These are phyloP conservation scores for Tetrahymena borealis DNA, from an alignment of 73 alveolate genomes.

Conservation along the genomic window DNA sequence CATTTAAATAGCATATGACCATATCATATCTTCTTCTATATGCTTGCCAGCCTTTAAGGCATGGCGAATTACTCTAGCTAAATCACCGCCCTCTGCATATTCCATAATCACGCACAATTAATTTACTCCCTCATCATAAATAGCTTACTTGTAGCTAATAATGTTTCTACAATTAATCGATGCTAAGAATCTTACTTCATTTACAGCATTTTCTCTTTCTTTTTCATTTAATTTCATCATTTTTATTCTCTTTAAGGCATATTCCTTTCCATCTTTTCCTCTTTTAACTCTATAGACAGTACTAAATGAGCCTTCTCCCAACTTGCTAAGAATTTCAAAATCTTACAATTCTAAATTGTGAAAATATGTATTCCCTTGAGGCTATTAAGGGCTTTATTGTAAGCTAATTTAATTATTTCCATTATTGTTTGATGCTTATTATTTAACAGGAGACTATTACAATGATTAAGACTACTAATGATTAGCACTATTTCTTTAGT, in stretches of 20 bases:
- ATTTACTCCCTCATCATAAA: slow-evolving; percentile 40
- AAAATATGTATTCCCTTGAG: background rate
- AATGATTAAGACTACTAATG: background rate
- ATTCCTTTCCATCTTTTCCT: slow-evolving; percentile 46
- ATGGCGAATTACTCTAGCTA: slow-evolving; percentile 52
- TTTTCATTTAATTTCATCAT: slow-evolving; percentile 56
- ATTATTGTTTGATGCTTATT: background rate
- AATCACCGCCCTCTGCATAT: slow-evolving; percentile 85
- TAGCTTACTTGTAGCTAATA: slow-evolving; percentile 76
- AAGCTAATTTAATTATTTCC: background rate
- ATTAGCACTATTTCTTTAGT: background rate
- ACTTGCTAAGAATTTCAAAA: slow-evolving; percentile 19
- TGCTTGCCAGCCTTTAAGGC: slow-evolving; percentile 50
- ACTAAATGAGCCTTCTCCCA: slow-evolving; percentile 65
- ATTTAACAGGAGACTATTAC: background rate
- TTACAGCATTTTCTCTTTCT: slow-evolving; percentile 57
- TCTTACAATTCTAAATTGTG: background rate
- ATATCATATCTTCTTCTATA: slow-evolving; percentile 68
- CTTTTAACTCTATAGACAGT: slow-evolving; percentile 51
- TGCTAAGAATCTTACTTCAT: slow-evolving; percentile 64
- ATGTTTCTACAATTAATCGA: slow-evolving; percentile 56
- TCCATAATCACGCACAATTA: slow-evolving; percentile 73
- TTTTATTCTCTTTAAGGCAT: slow-evolving; percentile 66
- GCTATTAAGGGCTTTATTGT: background rate
- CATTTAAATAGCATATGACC: slow-evolving; percentile 72